Evolutionary conservation across 2,329 filamentous ascomycete species (phyloP), one percentile per base, ranked within the genome.

Genomic region (Cercospora sesami): DNA sequence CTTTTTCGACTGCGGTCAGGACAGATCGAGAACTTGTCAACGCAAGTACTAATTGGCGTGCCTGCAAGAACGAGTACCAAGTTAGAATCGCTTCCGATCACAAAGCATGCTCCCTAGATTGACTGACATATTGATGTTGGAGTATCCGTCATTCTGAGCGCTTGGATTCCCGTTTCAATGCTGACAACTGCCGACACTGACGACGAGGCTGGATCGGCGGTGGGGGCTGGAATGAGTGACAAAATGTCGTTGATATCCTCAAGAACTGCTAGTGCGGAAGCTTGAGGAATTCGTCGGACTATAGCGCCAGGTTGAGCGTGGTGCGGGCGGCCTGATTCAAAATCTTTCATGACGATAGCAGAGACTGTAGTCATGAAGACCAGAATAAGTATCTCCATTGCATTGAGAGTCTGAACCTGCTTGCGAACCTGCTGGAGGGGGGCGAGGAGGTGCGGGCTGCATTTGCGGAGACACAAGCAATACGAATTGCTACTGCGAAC

Each of bases 1-100:
- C 70, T 66, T 58, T 68, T 67, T 10, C 66, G 45, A 57, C 45
- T 64, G 12, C 36, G 23, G 16, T 64, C 48, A 0, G 61, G 48
- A 64, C 61, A 64, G 18, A 57, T 57, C 30, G 48, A 55, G 14
- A 72, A 58, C n/a, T 66, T 66, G 33, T 73, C 71, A 23, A 71
- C 65, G 36, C 69, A 71, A 48, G 67, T 69, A 8, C 48, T 67
- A 3, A 55, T 28, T 2, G 71, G 70, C 5, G 62, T 65, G 57
- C 71, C 69, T 64, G 33, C 12, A 53, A 21, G 9, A 14, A 28
- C 12, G 10, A 4, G 18, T 28, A 33, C 3, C n/a, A 26, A 3
- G 23, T 33, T 58, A 33, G 53, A 0, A 9, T 23, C 18, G 21
- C 5, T 21, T 58, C 1, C 26, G 14, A n/a, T 18, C 28, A 23